These are phyloP conservation scores for Exophiala calicioides DNA, from an alignment of 2,329 filamentous ascomycete genomes.

Conservation along the genomic window DNA sequence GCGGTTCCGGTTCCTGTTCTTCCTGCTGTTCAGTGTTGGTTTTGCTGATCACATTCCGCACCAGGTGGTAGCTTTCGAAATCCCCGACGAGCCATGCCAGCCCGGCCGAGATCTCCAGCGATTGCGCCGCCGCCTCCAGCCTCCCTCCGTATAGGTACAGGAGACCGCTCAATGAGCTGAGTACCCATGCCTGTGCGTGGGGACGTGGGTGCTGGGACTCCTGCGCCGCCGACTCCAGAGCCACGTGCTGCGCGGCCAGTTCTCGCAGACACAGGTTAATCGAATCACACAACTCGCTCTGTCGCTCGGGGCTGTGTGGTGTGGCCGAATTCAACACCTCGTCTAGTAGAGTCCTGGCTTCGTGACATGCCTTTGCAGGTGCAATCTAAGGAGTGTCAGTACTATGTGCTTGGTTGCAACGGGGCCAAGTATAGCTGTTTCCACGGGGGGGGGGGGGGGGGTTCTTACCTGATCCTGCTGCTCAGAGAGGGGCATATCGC, in stretches of 20 bases:
- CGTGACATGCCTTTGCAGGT: constrained; percentile 5
- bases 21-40: too few relatives aligned
- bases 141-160: constrained; percentile 4
- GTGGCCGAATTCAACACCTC: not conserved
- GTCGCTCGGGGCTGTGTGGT: too few relatives aligned
- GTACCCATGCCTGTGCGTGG: constrained; percentile 9
- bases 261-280: constrained; percentile 2
- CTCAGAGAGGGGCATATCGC: not conserved
- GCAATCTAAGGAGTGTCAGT: constrained; percentile 1
- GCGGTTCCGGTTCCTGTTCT: too few relatives aligned
- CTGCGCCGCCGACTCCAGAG: constrained; percentile 2
- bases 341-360: not conserved
- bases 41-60: too few relatives aligned
- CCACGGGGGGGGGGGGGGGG: too few relatives aligned
- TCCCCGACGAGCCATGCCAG: constrained; percentile 8
- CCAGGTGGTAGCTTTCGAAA: constrained; percentile 3
- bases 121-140: not conserved
- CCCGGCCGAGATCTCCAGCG: constrained; percentile 6
- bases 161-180: constrained; percentile 4
- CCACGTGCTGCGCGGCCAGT: not conserved
- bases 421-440: too few relatives aligned
- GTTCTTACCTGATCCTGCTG: constrained; percentile 6
- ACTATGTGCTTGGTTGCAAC: too few relatives aligned
- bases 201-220: not conserved
- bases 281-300: too few relatives aligned